phyloP scores from a whole-genome alignment of 352 stramenopile genomes.

The Phytophthora pseudosyringae region DNA sequence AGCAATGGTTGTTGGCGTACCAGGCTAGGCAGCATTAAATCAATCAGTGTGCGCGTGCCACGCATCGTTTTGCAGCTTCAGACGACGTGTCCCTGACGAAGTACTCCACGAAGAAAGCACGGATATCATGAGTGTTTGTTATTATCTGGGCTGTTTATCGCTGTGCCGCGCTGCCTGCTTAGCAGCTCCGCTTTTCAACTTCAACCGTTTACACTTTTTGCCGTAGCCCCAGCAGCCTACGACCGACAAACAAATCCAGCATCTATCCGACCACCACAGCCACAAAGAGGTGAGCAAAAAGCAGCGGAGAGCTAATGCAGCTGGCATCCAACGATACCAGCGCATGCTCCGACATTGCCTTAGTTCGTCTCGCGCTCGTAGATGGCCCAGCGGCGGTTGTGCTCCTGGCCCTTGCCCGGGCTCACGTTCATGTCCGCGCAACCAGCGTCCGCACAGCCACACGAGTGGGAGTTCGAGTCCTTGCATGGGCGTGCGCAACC shows the following conservation, averaged over 20 bases:
- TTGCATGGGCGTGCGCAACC: slow-evolving; percentile 82
- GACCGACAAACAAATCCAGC: slow-evolving; percentile 19
- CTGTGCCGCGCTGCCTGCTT: slow-evolving; percentile 12
- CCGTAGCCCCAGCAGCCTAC: slow-evolving; percentile 19
- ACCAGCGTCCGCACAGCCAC: slow-evolving; percentile 84
- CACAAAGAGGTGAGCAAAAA: slow-evolving; percentile 33
- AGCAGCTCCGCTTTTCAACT: slow-evolving; percentile 20
- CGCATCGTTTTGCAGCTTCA: slow-evolving; percentile 9
- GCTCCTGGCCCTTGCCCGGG: slow-evolving; percentile 80
- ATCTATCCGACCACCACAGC: slow-evolving; percentile 32
- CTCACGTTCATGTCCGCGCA: slow-evolving; percentile 77
- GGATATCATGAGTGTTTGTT: slow-evolving; percentile 23
- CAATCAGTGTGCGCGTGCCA: slow-evolving; percentile 21
- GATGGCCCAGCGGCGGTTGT: slow-evolving; percentile 91
- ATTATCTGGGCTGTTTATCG: slow-evolving; percentile 30
- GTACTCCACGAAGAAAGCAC: slow-evolving; percentile 3
- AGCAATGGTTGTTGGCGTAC: background rate
- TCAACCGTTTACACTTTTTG: slow-evolving; percentile 33
- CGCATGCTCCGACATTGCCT: slow-evolving; percentile 4
- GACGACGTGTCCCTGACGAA: no score
- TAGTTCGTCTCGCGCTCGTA: slow-evolving; percentile 72
- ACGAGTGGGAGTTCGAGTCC: slow-evolving; percentile 78
- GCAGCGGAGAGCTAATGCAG: slow-evolving; percentile 5
- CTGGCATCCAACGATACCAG: background rate
- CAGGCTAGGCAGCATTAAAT: slow-evolving; percentile 26